Conservation (phyloP, 345 rosid species). For the Eucalyptus regnans region DNA sequence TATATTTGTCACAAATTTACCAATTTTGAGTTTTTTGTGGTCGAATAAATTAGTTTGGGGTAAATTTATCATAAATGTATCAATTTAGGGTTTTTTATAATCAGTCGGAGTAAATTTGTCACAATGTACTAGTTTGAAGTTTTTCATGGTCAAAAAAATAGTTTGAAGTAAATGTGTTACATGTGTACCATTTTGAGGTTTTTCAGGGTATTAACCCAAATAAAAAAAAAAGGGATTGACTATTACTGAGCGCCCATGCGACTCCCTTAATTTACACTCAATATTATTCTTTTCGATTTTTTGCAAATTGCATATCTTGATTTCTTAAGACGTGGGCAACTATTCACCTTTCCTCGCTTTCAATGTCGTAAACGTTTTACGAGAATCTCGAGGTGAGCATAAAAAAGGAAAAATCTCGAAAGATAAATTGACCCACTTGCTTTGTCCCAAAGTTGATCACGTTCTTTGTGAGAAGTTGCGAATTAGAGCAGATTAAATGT, state of each 20-base stretch:
- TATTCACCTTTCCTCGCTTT: background rate
- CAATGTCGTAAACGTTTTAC: background rate
- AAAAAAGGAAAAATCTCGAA: background rate
- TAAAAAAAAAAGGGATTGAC: background rate
- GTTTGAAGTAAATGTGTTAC: too few relatives aligned
- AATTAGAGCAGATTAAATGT: background rate
- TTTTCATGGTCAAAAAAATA: too few relatives aligned
- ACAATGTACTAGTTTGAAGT: too few relatives aligned
- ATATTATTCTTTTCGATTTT: background rate
- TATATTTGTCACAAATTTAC: too few relatives aligned
- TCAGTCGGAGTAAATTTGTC: too few relatives aligned
- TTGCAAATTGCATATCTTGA: background rate
- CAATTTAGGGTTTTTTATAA: too few relatives aligned
- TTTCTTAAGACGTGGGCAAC: background rate
- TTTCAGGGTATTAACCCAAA: too few relatives aligned
- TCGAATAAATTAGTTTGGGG: too few relatives aligned
- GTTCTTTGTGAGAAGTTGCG: background rate
- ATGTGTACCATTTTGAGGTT: too few relatives aligned
- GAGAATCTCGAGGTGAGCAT: background rate
- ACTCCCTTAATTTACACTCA: background rate
- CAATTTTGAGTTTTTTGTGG: too few relatives aligned
- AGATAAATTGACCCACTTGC: background rate
- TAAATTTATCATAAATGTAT: too few relatives aligned
- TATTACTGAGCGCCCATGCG: background rate
- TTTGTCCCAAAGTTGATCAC: background rate